Percentiles rank a stretch among this genome's conserved stretches.
Evolutionary conservation across 108 stramenopile genomes (phyloP).

Genomic region (Fragilariopsis cylindrus): DNA sequence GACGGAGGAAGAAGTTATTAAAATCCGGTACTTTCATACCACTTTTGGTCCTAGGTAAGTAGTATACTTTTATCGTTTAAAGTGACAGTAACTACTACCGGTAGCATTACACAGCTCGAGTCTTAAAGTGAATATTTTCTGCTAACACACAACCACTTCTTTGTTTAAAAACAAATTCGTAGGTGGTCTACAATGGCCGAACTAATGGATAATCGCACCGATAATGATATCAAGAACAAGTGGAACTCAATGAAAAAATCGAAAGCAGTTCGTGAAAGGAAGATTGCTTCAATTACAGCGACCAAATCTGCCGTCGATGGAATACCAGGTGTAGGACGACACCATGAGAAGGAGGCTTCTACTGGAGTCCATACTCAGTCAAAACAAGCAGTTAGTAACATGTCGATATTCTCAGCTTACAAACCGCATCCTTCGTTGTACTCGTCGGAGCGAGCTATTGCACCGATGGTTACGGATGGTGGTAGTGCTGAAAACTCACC

Average conservation of each 20-base stretch:
- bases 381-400: neutral
- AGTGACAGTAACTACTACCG: neutral
- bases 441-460: neutral
- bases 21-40: slow-evolving; percentile 59
- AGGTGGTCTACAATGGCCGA: slow-evolving; percentile 54
- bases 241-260: slow-evolving; percentile 46
- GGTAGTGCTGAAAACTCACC: slow-evolving; percentile 1
- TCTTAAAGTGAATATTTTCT: too few relatives aligned
- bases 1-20: slow-evolving; percentile 81
- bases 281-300: neutral
- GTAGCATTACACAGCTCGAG: neutral
- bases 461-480: neutral
- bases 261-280: neutral
- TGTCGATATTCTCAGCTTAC: neutral
- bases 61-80: neutral
- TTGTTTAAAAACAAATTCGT: neutral
- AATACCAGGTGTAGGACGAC: neutral
- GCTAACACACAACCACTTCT: too few relatives aligned
- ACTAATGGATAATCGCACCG: slow-evolving; percentile 47
- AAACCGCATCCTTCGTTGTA: neutral
- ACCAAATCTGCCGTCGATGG: too few relatives aligned
- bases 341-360: neutral
- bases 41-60: slow-evolving; percentile 50
- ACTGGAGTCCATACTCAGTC: neutral
- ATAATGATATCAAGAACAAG: slow-evolving; percentile 66